Conservation (phyloP, 2,329 filamentous ascomycete species). For the Zasmidium cellare region DNA sequence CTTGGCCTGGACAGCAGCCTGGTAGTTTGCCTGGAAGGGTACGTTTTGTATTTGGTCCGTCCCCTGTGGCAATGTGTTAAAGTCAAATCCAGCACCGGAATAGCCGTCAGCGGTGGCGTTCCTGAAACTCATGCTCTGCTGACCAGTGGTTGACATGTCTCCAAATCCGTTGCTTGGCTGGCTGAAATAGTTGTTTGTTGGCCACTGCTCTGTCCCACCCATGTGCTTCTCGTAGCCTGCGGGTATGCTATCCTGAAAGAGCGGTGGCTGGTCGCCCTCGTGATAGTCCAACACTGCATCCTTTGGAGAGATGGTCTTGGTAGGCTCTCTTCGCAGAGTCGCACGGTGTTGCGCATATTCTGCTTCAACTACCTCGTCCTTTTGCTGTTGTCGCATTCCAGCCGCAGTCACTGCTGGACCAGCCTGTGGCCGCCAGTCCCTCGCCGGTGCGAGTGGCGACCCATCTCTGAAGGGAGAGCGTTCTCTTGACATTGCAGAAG, state of each 20-base stretch:
- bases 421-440: constrained; percentile 42
- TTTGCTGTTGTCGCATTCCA: constrained; percentile 61
- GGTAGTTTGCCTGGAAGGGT: constrained; percentile 31
- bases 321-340: constrained; percentile 40
- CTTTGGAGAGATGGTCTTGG: constrained; percentile 90
- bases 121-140: constrained; percentile 45
- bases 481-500: constrained; percentile 57
- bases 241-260: constrained; percentile 63
- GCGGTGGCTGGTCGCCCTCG: constrained; percentile 68
- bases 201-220: constrained; percentile 40
- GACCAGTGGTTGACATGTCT: constrained; percentile 43
- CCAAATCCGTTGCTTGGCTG: constrained; percentile 45
- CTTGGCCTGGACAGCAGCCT: constrained; percentile 24
- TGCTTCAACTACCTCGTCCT: constrained; percentile 59
- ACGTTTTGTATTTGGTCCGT: constrained; percentile 20
- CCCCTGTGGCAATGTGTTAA: constrained; percentile 30
- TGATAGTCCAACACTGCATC: constrained; percentile 85
- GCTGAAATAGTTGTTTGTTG: constrained; percentile 45
- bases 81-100: constrained; percentile 38
- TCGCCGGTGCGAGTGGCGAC: constrained; percentile 51
- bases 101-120: constrained; percentile 40
- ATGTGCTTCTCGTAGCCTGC: constrained; percentile 36
- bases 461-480: constrained; percentile 79
- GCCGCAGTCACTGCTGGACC: constrained; percentile 56
- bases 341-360: constrained; percentile 35